Evolutionary conservation across 768 basidiomycete genomes (phyloP).

Genomic region (Albatrellus ellisii): DNA sequence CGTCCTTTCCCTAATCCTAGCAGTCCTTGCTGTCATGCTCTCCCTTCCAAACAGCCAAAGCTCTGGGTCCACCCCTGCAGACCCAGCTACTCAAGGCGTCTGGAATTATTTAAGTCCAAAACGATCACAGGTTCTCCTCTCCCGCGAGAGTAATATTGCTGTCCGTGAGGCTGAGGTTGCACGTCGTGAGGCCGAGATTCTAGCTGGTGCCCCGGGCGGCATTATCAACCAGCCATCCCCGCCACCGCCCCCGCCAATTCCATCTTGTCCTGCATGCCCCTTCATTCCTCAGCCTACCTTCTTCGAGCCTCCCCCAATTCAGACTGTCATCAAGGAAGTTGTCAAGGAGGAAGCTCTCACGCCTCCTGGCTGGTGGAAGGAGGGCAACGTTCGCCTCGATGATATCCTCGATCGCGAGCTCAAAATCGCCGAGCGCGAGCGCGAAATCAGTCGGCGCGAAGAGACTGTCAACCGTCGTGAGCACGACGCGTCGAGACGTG

Average conservation of each 20-base stretch:
- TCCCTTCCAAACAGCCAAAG: constrained; percentile 60
- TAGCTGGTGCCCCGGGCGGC: constrained; percentile 74
- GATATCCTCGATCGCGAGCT: constrained; percentile 78
- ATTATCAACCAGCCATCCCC: constrained; percentile 44
- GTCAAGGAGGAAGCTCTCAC: constrained; percentile 71
- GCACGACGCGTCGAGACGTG: constrained; percentile 77
- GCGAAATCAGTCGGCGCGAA: constrained; percentile 78
- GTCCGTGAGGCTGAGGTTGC: constrained; percentile 81
- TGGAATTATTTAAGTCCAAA: constrained; percentile 72
- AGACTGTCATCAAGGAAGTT: constrained; percentile 82
- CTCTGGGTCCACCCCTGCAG: constrained; percentile 25
- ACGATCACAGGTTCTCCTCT: constrained; percentile 65
- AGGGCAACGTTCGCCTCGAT: constrained; percentile 57
- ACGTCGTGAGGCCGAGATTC: constrained; percentile 75
- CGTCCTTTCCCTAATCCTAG: constrained; percentile 73
- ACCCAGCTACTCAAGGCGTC: constrained; percentile 33
- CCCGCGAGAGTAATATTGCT: constrained; percentile 70
- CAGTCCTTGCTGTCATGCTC: constrained; percentile 84
- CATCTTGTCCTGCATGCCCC: too few species aligned
- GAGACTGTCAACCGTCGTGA: constrained; percentile 77
- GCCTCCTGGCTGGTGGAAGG: constrained; percentile 69
- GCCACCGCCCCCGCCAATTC: constrained; percentile 42
- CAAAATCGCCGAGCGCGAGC: constrained; percentile 73
- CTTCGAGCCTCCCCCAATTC: constrained; percentile 37
- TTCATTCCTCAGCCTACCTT: constrained; percentile 41